Percentiles rank a stretch among this genome's conserved stretches.
These are phyloP conservation scores for Pseudocercospora vitis DNA, from an alignment of 2,329 filamentous ascomycete species.

Conservation along the genomic window DNA sequence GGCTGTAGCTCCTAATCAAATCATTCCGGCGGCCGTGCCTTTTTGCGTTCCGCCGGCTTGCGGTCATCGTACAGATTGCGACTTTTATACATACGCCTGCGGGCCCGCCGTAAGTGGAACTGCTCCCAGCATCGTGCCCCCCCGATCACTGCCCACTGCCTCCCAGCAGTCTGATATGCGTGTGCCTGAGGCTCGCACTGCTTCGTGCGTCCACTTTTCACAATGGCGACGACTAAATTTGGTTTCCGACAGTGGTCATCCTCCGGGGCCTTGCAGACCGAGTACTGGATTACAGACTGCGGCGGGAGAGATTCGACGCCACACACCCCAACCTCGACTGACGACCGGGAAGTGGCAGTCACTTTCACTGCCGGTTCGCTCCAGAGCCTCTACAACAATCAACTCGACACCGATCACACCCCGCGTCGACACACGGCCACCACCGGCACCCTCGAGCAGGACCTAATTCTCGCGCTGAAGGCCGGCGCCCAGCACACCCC, in stretches of 20 bases:
- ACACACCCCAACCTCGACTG: conserved; percentile 7
- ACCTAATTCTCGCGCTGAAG: conserved; percentile 16
- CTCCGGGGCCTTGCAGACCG: conserved; percentile 14
- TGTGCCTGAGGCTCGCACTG: conserved; percentile 3
- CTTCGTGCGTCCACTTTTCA: conserved; percentile 3
- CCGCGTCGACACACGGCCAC: background rate
- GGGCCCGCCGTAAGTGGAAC: conserved; percentile 8
- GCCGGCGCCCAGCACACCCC: conserved; percentile 7
- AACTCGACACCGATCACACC: conserved; percentile 11
- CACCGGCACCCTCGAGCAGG: conserved; percentile 9
- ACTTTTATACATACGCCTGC: conserved; percentile 1
- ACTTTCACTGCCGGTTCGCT: conserved; percentile 22
- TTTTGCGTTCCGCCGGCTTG: conserved; percentile 12
- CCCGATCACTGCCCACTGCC: background rate
- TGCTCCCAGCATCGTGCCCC: background rate
- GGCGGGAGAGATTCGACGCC: conserved; percentile 10
- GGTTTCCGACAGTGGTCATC: conserved; percentile 20
- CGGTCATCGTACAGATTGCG: conserved; percentile 14
- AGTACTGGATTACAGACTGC: conserved; percentile 22
- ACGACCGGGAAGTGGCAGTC: conserved; percentile 10
- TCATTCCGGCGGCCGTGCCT: conserved; percentile 4
- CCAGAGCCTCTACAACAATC: conserved; percentile 13
- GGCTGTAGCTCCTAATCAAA: conserved; percentile 8
- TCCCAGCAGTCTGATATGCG: background rate
- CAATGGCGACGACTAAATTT: conserved; percentile 19